These are phyloP conservation scores for Penicillium fuscoglaucum DNA, from an alignment of 2,329 filamentous ascomycete species.

Conservation along the genomic window DNA sequence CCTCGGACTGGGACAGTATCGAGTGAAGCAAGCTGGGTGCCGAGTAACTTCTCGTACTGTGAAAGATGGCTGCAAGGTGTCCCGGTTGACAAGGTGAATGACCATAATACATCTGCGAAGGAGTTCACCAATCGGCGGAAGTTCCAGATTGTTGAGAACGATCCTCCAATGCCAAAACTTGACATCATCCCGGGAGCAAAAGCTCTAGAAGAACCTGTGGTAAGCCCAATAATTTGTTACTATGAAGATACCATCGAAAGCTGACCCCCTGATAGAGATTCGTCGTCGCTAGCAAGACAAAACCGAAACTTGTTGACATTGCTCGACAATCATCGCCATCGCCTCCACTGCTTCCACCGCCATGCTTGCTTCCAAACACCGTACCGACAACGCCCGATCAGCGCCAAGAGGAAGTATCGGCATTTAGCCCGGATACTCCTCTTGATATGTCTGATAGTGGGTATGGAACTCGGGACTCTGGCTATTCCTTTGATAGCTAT, in stretches of 20 bases:
- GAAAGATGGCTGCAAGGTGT: conserved; percentile 42
- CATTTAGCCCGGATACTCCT: conserved; percentile 43
- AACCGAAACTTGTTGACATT: conserved; percentile 42
- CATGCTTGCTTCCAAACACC: conserved; percentile 21
- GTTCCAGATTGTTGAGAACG: conserved; percentile 41
- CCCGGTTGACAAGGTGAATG: conserved; percentile 31
- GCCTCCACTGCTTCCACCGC: conserved; percentile 27
- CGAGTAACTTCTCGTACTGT: conserved; percentile 40
- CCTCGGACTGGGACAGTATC: conserved; percentile 38
- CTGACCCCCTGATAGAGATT: conserved; percentile 29
- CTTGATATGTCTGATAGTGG: conserved; percentile 39
- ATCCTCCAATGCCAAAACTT: conserved; percentile 29
- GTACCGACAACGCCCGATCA: conserved; percentile 40
- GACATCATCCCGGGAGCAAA: conserved; percentile 21
- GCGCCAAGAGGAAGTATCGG: conserved; percentile 38
- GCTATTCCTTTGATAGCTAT: conserved; percentile 28
- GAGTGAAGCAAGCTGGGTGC: conserved; percentile 41
- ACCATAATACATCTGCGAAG: conserved; percentile 24
- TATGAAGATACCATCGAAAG: neutral
- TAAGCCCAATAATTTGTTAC: conserved; percentile 11
- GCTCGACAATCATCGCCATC: conserved; percentile 37
- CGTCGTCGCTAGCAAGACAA: conserved; percentile 38
- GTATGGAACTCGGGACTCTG: conserved; percentile 33
- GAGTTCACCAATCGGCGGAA: conserved; percentile 38
- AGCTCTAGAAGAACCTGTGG: conserved; percentile 27